phyloP scores from a whole-genome alignment of 495 filamentous ascomycete genomes.

The Penicillium longicatenatum region DNA sequence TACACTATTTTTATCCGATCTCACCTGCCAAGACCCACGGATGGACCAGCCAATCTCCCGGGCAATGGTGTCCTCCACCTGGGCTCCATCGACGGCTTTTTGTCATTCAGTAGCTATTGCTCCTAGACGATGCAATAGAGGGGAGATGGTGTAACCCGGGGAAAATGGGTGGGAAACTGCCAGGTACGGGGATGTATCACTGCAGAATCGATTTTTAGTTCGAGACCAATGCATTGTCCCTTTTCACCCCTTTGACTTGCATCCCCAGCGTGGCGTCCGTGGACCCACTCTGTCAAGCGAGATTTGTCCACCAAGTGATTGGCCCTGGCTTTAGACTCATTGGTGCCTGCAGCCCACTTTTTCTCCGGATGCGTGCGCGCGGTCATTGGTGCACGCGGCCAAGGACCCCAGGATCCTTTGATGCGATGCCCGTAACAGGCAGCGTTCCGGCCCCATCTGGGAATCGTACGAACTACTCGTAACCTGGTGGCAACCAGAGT shows the following conservation, averaged over 20 bases:
- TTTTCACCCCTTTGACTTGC: conserved; percentile 10
- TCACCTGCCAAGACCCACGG: conserved; percentile 16
- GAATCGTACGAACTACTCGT: conserved; percentile 22
- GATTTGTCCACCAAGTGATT: conserved; percentile 19
- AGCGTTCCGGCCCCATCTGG: conserved; percentile 1
- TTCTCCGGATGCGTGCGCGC: conserved; percentile 27
- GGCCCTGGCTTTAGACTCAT: conserved; percentile 20
- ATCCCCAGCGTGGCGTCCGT: conserved; percentile 23
- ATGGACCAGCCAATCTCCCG: conserved; percentile 20
- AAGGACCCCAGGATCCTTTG: conserved; percentile 30
- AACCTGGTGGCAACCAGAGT: conserved; percentile 27
- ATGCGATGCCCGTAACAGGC: conserved; percentile 11
- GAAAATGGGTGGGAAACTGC: no score
- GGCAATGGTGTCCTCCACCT: conserved; percentile 9
- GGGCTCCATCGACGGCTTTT: not conserved
- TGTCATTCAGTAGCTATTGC: not conserved
- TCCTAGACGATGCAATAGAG: no score
- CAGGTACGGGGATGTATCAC: not conserved
- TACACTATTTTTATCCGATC: conserved; percentile 31
- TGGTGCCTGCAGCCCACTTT: conserved; percentile 28
- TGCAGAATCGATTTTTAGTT: not conserved
- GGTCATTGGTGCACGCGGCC: conserved; percentile 30
- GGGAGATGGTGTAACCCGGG: not conserved
- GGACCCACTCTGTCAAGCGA: conserved; percentile 21
- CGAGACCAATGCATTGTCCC: no score